These are phyloP conservation scores for Metarhizium robertsii DNA, from an alignment of 2,329 filamentous ascomycete species.

Conservation along the genomic window DNA sequence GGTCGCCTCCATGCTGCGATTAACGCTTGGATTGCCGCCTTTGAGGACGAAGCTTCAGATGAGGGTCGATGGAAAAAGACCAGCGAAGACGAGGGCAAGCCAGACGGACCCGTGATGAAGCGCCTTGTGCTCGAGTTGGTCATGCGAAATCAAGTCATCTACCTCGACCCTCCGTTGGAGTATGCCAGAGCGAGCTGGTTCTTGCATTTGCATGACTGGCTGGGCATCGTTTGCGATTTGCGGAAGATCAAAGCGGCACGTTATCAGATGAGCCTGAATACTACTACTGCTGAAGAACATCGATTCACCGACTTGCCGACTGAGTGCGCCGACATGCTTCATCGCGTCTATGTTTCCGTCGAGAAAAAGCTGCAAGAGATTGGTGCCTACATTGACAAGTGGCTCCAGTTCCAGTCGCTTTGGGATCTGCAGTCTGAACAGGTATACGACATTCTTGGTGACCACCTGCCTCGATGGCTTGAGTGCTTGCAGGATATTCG, in stretches of 20 bases:
- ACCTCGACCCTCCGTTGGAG: constrained; percentile 86
- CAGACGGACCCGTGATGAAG: constrained; percentile 55
- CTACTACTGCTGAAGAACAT: constrained; percentile 51
- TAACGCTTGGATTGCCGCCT: constrained; percentile 77
- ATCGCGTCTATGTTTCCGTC: constrained; percentile 71
- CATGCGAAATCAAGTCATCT: constrained; percentile 97
- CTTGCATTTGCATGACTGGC: constrained; percentile 83
- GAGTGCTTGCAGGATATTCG: constrained; percentile 95
- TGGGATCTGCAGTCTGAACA: constrained; percentile 97
- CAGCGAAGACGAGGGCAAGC: constrained; percentile 34
- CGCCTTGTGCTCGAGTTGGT: constrained; percentile 82
- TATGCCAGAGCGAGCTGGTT: constrained; percentile 92
- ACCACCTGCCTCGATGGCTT: constrained; percentile 86
- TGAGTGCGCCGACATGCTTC: constrained; percentile 70
- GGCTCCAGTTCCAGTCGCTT: constrained; percentile 95
- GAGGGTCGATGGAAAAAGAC: constrained; percentile 44
- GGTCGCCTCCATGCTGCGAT: constrained; percentile 79
- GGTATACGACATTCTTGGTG: constrained; percentile 84
- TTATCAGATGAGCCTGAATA: constrained; percentile 81
- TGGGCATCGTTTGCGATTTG: constrained; percentile 84
- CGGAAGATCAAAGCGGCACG: constrained; percentile 90
- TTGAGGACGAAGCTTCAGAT: constrained; percentile 53
- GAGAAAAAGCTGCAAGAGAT: constrained; percentile 77
- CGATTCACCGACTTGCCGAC: constrained; percentile 80
- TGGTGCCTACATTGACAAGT: constrained; percentile 85